phyloP scores from a whole-genome alignment of 2,329 filamentous ascomycete species.

The Colletotrichum orbiculare region DNA sequence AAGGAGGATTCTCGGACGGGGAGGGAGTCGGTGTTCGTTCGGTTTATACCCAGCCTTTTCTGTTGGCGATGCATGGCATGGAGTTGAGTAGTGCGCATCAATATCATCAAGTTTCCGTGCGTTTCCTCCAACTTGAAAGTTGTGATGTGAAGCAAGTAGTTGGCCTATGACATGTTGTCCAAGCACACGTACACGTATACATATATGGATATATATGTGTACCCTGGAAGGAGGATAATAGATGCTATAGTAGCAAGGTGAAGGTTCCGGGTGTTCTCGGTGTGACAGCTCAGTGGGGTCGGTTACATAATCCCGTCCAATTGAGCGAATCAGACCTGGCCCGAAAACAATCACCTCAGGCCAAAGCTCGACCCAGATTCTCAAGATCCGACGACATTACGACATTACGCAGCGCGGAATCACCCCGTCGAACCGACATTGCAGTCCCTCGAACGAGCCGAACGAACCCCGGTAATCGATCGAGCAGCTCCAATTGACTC shows the following conservation, averaged over 20 bases:
- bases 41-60: constrained; percentile 38
- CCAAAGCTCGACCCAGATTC: constrained; percentile 31
- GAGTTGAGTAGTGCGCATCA: constrained; percentile 35
- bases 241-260: no score
- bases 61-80: constrained; percentile 37
- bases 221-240: no score
- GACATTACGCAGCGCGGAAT: constrained; percentile 19
- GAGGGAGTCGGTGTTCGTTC: constrained; percentile 29
- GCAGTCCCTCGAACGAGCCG: constrained; percentile 10
- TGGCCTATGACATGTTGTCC: background rate
- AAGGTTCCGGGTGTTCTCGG: background rate
- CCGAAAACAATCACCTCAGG: constrained; percentile 32
- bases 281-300: background rate
- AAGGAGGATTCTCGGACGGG: constrained; percentile 9
- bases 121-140: constrained; percentile 5
- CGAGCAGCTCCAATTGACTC: background rate
- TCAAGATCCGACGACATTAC: constrained; percentile 32
- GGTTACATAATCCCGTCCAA: constrained; percentile 30
- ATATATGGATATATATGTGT: no score
- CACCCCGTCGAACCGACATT: constrained; percentile 16
- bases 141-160: constrained; percentile 7
- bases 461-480: background rate
- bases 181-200: no score
- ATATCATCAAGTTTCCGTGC: constrained; percentile 28
- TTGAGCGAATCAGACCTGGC: constrained; percentile 32